Evolutionary conservation across 1,284 basidiomycete genomes (phyloP).

Genomic region (Sanguinoderma infundibulare): DNA sequence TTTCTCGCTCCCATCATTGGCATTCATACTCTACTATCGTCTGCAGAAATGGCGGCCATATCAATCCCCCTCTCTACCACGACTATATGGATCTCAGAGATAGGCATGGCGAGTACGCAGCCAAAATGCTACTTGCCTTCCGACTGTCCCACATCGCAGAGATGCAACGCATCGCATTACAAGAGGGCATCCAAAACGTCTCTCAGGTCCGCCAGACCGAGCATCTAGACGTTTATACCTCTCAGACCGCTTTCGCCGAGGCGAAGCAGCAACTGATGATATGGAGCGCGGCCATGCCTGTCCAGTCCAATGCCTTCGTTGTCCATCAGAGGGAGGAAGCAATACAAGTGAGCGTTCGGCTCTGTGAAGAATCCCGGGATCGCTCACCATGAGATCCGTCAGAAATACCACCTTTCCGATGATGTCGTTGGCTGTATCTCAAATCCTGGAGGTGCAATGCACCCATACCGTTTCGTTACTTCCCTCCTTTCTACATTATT

Average conservation of each 20-base stretch:
- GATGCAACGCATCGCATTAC: slow-evolving; percentile 49
- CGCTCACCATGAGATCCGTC: not conserved
- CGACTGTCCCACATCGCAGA: slow-evolving; percentile 58
- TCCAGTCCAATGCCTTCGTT: slow-evolving; percentile 39
- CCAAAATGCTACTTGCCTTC: slow-evolving; percentile 62
- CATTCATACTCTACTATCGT: not conserved
- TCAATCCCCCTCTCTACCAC: slow-evolving; percentile 63
- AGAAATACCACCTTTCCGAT: slow-evolving; percentile 44
- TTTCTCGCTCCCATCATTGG: not conserved
- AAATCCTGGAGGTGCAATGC: slow-evolving; percentile 46
- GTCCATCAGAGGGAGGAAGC: slow-evolving; percentile 40
- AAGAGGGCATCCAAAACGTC: slow-evolving; percentile 48
- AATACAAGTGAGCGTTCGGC: slow-evolving; percentile 34
- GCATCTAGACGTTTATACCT: slow-evolving; percentile 45
- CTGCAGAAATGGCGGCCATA: slow-evolving; percentile 71
- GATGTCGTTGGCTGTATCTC: slow-evolving; percentile 44
- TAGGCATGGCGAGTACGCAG: slow-evolving; percentile 48
- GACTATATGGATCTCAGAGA: slow-evolving; percentile 60
- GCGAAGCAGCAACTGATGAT: slow-evolving; percentile 37
- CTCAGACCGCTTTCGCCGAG: slow-evolving; percentile 37
- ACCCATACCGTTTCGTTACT: slow-evolving; percentile 53
- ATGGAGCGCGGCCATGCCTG: slow-evolving; percentile 45
- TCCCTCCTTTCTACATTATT: slow-evolving; percentile 44
- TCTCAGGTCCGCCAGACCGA: slow-evolving; percentile 49
- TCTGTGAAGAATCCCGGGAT: not conserved